These are phyloP conservation scores for Thyridium curvatum DNA, from an alignment of 2,329 filamentous ascomycete species.

Conservation along the genomic window DNA sequence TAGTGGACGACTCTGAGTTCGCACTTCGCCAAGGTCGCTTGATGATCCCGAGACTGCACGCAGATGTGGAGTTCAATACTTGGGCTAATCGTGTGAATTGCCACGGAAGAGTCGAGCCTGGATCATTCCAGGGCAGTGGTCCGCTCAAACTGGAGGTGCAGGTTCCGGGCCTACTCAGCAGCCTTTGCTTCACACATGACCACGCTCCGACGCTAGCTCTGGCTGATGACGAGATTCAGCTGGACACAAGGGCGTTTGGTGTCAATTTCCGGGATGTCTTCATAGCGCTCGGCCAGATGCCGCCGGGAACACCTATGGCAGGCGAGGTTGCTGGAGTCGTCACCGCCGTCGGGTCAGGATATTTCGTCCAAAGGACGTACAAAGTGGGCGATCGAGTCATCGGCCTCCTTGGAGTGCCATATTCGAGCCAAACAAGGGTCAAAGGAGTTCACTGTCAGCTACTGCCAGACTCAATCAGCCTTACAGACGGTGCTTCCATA, in stretches of 20 bases:
- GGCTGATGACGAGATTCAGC: slow-evolving; percentile 19
- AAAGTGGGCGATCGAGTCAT: slow-evolving; percentile 15
- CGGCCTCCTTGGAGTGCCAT: slow-evolving; percentile 1
- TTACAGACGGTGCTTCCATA: slow-evolving; percentile 14
- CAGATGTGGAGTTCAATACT: not conserved
- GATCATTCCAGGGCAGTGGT: slow-evolving; percentile 6
- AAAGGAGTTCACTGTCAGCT: not conserved
- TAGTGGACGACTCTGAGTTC: not conserved
- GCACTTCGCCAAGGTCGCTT: no score
- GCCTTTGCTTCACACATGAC: slow-evolving; percentile 16
- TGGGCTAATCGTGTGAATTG: not conserved
- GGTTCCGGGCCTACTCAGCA: slow-evolving; percentile 18
- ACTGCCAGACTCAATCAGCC: slow-evolving; percentile 23
- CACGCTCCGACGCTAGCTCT: slow-evolving; percentile 5
- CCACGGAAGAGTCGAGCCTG: not conserved
- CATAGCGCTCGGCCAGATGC: slow-evolving; percentile 18
- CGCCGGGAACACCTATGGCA: slow-evolving; percentile 12
- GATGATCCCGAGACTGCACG: not conserved
- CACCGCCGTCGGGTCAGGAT: slow-evolving; percentile 7
- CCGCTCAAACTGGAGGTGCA: slow-evolving; percentile 9
- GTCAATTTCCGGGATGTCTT: slow-evolving; percentile 32
- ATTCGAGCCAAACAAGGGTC: not conserved
- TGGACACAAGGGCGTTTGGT: slow-evolving; percentile 24
- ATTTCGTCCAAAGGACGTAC: slow-evolving; percentile 6
- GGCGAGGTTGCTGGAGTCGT: slow-evolving; percentile 18